A percentile compares a stretch with the other conserved stretches of the same genome.
These are phyloP conservation scores for Zygosaccharomyces pseudorouxii DNA, from an alignment of 805 yeast genomes.

Conservation along the genomic window DNA sequence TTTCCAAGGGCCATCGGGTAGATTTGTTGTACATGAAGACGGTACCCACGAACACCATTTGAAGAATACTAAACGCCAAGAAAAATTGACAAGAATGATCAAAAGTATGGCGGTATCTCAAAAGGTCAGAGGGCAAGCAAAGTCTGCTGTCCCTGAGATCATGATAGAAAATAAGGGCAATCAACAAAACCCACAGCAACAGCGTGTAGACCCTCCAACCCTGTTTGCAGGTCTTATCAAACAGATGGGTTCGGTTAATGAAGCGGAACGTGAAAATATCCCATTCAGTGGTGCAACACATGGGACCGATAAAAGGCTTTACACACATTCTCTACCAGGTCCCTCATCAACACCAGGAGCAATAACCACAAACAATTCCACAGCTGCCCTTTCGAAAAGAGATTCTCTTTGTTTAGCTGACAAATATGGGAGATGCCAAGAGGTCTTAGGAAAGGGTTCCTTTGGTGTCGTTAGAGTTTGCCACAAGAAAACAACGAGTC, in stretches of 20 bases:
- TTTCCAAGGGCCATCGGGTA: constrained; percentile 11
- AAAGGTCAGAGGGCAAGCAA: constrained; percentile 63
- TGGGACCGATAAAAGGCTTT: constrained; percentile 18
- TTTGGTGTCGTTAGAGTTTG: constrained; percentile 90
- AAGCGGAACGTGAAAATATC: constrained; percentile 24
- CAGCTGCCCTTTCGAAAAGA: constrained; percentile 8
- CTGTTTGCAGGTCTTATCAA: constrained; percentile 61
- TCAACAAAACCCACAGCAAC: not conserved
- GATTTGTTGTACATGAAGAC: constrained; percentile 57
- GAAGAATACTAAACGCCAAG: constrained; percentile 71
- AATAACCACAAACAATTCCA: not conserved
- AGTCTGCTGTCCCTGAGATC: constrained; percentile 67
- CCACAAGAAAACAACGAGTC: constrained; percentile 51
- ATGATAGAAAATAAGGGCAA: constrained; percentile 34
- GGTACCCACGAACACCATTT: constrained; percentile 80
- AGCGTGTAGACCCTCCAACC: constrained; percentile 54
- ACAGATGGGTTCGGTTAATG: constrained; percentile 50
- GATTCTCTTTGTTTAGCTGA: constrained; percentile 54
- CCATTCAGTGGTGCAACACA: constrained; percentile 37
- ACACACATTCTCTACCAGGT: constrained; percentile 5
- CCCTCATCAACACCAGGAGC: not conserved
- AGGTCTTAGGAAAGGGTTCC: constrained; percentile 88
- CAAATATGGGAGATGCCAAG: constrained; percentile 92
- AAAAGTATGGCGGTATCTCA: constrained; percentile 74
- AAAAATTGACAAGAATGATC: constrained; percentile 67